Conservation (phyloP, 2,329 filamentous ascomycete species). For the Parasarocladium wereldwijsianum region DNA sequence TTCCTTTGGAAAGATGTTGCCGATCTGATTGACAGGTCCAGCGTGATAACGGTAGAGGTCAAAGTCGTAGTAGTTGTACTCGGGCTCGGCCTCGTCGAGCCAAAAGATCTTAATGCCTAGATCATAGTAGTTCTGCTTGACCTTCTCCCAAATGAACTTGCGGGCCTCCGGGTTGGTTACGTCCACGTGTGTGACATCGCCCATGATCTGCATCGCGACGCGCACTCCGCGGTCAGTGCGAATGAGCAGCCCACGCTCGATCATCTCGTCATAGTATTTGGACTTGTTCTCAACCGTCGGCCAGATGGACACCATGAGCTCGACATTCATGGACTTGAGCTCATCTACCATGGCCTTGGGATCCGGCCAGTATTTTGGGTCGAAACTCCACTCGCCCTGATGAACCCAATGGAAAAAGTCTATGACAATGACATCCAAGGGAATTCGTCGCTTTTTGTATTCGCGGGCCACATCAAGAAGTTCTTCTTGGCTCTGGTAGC, state of each 20-base stretch:
- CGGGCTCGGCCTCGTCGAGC: conserved; percentile 56
- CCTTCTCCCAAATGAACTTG: conserved; percentile 43
- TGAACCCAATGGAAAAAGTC: conserved; percentile 56
- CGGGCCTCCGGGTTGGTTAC: conserved; percentile 46
- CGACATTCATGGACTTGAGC: conserved; percentile 40
- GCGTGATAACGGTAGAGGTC: conserved; percentile 47
- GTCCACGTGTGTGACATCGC: conserved; percentile 46
- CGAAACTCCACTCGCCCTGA: conserved; percentile 56
- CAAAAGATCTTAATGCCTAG: conserved; percentile 51
- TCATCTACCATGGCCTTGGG: conserved; percentile 49
- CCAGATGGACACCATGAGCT: conserved; percentile 58
- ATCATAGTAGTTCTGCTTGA: conserved; percentile 43
- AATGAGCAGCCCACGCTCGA: conserved; percentile 44
- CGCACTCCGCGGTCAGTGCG: conserved; percentile 44
- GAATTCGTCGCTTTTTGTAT: conserved; percentile 37
- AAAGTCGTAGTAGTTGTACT: conserved; percentile 51
- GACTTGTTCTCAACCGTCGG: conserved; percentile 46
- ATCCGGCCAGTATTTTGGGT: conserved; percentile 49
- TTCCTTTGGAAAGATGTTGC: conserved; percentile 44
- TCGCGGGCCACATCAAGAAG: conserved; percentile 44
- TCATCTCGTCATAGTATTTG: conserved; percentile 47
- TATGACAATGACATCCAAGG: conserved; percentile 49
- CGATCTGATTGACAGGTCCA: conserved; percentile 24
- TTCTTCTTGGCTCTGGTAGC: conserved; percentile 53
- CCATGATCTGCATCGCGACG: conserved; percentile 42